Evolutionary conservation across 139 green algal genomes (phyloP).

Genomic region (Desmodesmus armatus): DNA sequence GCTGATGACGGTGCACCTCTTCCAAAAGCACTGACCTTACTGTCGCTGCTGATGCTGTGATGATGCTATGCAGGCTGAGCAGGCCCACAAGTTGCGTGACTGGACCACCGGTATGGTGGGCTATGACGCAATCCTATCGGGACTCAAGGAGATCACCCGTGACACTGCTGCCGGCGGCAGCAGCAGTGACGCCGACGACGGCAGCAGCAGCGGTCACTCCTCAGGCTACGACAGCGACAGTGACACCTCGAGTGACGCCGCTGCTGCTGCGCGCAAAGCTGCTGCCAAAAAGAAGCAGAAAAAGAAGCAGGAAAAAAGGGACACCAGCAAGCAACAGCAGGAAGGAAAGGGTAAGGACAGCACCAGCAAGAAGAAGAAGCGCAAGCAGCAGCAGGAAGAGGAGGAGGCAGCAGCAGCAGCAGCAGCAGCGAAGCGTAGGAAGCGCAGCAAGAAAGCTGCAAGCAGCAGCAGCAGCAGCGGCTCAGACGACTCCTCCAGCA

Average conservation of each 20-base stretch:
- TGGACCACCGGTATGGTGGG: conserved; percentile 82
- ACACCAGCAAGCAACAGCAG: neutral
- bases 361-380: conserved; percentile 24
- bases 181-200: conserved; percentile 29
- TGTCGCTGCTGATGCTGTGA: neutral
- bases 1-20: too few species aligned
- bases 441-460: neutral
- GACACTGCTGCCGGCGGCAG: neutral
- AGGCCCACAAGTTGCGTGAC: conserved; percentile 55
- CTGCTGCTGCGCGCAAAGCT: conserved; percentile 29
- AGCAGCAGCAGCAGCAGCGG: conserved; percentile 17
- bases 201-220: neutral
- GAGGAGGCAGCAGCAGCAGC: neutral
- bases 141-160: conserved; percentile 71
- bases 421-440: neutral
- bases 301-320: conserved; percentile 2
- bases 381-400: neutral
- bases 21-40: too few species aligned
- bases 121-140: conserved; percentile 78
- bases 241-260: neutral
- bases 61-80: conserved; percentile 73
- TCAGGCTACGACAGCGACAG: conserved; percentile 52
- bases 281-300: conserved; percentile 23
- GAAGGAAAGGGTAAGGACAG: conserved; percentile 27
- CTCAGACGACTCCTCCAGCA: neutral